A percentile compares a stretch with the other conserved stretches of the same genome.
Evolutionary conservation across 805 yeast species (phyloP).

Genomic region (Kodamaea nitidulidarum): DNA sequence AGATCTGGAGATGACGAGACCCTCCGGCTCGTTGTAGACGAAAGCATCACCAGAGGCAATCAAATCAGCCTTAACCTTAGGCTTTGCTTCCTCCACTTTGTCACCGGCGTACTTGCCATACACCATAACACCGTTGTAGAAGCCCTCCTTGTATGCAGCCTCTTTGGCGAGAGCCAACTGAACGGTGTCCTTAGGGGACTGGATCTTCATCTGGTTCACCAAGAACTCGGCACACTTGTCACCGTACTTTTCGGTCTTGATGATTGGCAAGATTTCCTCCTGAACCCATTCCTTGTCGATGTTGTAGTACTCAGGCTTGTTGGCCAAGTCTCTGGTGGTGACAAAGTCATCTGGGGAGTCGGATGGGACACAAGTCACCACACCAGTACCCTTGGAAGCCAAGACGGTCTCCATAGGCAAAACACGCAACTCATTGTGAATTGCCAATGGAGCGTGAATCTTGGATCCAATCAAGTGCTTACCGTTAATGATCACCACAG

Average conservation of each 20-base stretch:
- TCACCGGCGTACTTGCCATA: slow-evolving; percentile 83
- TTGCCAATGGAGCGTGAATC: slow-evolving; percentile 80
- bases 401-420: slow-evolving; percentile 97
- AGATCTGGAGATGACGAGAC: slow-evolving; percentile 83
- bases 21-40: slow-evolving; percentile 92
- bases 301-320: slow-evolving; percentile 87
- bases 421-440: slow-evolving; percentile 65
- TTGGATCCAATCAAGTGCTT: slow-evolving; percentile 75
- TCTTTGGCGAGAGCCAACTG: slow-evolving; percentile 91
- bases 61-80: slow-evolving; percentile 78
- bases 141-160: slow-evolving; percentile 93
- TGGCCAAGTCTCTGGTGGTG: slow-evolving; percentile 75
- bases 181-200: slow-evolving; percentile 87
- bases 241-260: slow-evolving; percentile 83
- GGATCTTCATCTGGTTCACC: slow-evolving; percentile 83
- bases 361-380: slow-evolving; percentile 98
- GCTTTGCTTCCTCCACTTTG: slow-evolving; percentile 87
- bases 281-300: slow-evolving; percentile 85
- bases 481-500: slow-evolving; percentile 64
- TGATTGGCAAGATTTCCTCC: slow-evolving; percentile 66
- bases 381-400: slow-evolving; percentile 97
- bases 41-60: slow-evolving; percentile 76
- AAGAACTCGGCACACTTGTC: slow-evolving; percentile 79
- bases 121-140: slow-evolving; percentile 79
- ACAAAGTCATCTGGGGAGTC: slow-evolving; percentile 97